Conservation (phyloP, 2,329 filamentous ascomycete genomes). For the Xylariaceae sp. region DNA sequence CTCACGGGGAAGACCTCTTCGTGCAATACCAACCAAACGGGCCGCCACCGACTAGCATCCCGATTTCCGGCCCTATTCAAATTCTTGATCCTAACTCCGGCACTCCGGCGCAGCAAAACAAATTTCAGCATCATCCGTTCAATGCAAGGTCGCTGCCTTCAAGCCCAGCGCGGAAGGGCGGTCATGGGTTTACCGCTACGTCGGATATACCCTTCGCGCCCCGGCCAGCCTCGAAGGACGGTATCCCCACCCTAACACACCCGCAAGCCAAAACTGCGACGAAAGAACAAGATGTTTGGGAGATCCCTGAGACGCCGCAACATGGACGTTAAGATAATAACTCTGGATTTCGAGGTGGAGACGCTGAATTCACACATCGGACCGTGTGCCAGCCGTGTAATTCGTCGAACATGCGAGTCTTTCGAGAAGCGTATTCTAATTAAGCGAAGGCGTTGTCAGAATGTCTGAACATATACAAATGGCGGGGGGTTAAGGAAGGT, state of each 20-base stretch:
- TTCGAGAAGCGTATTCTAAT: neutral
- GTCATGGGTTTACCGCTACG: constrained; percentile 31
- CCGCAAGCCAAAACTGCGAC: constrained; percentile 11
- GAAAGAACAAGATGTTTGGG: constrained; percentile 8
- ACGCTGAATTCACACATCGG: neutral
- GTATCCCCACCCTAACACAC: constrained; percentile 8
- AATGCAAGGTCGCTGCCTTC: constrained; percentile 24
- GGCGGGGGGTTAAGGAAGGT: neutral
- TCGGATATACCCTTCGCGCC: constrained; percentile 34
- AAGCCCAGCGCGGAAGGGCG: constrained; percentile 25
- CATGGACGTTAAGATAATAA: constrained; percentile 7
- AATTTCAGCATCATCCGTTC: constrained; percentile 1
- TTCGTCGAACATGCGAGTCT: neutral
- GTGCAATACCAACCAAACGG: constrained; percentile 61
- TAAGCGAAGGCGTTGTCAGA: neutral
- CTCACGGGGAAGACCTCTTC: constrained; percentile 46
- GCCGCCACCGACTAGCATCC: constrained; percentile 43
- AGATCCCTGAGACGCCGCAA: constrained; percentile 22
- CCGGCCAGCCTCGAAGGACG: constrained; percentile 13
- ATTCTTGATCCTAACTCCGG: constrained; percentile 32
- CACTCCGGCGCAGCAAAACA: constrained; percentile 10
- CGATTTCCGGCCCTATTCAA: constrained; percentile 31
- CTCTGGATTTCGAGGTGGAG: neutral
- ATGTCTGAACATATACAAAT: neutral
- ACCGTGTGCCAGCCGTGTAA: neutral